Conservation (phyloP, 257 asterid genomes). For the Echites panduratus region DNA sequence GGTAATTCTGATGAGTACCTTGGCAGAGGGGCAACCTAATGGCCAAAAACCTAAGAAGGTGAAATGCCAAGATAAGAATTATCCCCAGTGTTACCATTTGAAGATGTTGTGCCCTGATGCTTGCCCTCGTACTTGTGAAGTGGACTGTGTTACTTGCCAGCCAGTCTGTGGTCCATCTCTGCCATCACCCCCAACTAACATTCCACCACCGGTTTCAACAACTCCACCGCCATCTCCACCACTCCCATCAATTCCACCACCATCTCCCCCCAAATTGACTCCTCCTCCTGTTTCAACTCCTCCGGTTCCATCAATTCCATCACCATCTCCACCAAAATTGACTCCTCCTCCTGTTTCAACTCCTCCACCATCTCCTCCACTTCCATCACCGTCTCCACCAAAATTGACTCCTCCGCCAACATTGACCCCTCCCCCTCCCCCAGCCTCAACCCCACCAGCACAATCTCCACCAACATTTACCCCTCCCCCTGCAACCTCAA, state of each 20-base stretch:
- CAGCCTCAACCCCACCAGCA: conserved; percentile 16
- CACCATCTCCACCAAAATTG: too few species aligned
- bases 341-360: neutral
- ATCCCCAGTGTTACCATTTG: conserved; percentile 26
- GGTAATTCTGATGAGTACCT: conserved; percentile 26
- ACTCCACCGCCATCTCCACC: too few species aligned
- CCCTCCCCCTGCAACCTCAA: neutral
- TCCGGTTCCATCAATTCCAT: neutral
- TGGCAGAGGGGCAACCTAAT: conserved; percentile 30
- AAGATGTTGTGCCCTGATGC: conserved; percentile 40
- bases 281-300: neutral
- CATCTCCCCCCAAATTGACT: too few species aligned
- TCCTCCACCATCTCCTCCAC: neutral
- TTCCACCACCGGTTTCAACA: conserved; percentile 22
- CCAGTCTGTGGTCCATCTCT: conserved; percentile 29
- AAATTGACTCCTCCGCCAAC: too few species aligned
- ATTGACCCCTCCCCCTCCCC: conserved; percentile 17
- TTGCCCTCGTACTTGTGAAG: conserved; percentile 42
- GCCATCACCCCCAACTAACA: conserved; percentile 10
- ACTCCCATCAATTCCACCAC: too few species aligned
- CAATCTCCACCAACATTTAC: conserved; percentile 10
- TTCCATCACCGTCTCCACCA: too few species aligned
- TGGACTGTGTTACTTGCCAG: conserved; percentile 42
- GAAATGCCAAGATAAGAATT: conserved; percentile 43
- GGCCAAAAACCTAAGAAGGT: conserved; percentile 33